phyloP scores from a whole-genome alignment of 352 stramenopile species.

The Phytophthora hibernalis region DNA sequence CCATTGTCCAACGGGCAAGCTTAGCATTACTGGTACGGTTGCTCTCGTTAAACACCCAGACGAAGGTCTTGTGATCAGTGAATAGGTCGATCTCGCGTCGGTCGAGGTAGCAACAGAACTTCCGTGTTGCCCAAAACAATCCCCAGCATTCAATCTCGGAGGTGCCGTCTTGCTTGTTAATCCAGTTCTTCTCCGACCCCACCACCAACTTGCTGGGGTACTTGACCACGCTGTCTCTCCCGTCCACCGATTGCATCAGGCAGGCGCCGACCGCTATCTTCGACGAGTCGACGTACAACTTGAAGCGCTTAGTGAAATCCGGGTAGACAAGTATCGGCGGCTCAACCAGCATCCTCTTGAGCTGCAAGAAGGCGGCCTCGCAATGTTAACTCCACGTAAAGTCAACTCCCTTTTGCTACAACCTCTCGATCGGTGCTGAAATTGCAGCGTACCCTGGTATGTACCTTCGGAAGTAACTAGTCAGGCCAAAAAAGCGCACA shows the following conservation, averaged over 20 bases:
- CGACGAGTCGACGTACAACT: neutral
- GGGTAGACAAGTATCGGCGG: neutral
- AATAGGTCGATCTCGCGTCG: neutral
- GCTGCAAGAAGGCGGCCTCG: neutral
- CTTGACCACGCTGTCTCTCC: neutral
- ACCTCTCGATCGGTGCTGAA: neutral
- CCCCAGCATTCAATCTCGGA: too few species aligned
- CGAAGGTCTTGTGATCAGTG: neutral
- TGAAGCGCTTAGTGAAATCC: neutral
- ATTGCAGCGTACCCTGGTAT: neutral
- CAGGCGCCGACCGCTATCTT: neutral
- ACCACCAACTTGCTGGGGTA: neutral
- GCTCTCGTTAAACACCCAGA: neutral
- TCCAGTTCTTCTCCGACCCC: neutral
- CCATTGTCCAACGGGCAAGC: neutral
- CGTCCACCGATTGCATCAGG: neutral
- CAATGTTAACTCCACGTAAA: neutral
- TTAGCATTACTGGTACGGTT: neutral
- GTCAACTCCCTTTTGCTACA: neutral
- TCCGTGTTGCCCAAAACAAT: too few species aligned
- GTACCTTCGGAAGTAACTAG: neutral
- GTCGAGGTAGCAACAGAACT: too few species aligned
- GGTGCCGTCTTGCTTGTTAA: too few species aligned
- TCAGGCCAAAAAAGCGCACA: neutral
- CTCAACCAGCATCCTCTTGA: neutral